Evolutionary conservation across 2,329 filamentous ascomycete genomes (phyloP).

Genomic region (Xylaria sp.): DNA sequence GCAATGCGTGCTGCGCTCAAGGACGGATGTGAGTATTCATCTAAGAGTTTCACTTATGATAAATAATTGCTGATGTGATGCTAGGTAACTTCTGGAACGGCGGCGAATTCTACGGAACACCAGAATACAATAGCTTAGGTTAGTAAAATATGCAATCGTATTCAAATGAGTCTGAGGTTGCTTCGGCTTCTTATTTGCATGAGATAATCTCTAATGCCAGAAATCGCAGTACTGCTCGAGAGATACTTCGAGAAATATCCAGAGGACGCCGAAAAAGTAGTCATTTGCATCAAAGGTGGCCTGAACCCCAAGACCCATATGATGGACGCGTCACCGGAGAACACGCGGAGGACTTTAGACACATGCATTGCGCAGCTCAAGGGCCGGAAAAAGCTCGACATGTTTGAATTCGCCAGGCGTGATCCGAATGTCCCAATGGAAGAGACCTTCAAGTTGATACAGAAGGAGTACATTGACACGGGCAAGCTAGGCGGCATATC

Average conservation of each 20-base stretch:
- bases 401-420: conserved; percentile 63
- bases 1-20: conserved; percentile 59
- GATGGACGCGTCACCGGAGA: conserved; percentile 60
- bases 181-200: neutral
- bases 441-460: conserved; percentile 49
- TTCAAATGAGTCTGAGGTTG: neutral
- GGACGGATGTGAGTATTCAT: conserved; percentile 39
- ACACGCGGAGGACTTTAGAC: conserved; percentile 61
- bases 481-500: conserved; percentile 55
- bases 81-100: conserved; percentile 61
- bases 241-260: conserved; percentile 67
- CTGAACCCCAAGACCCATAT: conserved; percentile 47
- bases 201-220: neutral
- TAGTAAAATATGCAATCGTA: neutral
- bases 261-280: conserved; percentile 64
- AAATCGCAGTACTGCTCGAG: conserved; percentile 56
- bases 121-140: conserved; percentile 59
- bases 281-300: conserved; percentile 67
- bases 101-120: conserved; percentile 64
- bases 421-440: conserved; percentile 55
- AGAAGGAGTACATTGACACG: conserved; percentile 51
- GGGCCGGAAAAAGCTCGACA: conserved; percentile 61
- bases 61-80: neutral
- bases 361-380: conserved; percentile 55
- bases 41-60: neutral